Evolutionary conservation across 2,329 filamentous ascomycete species (phyloP).

Genomic region (Aureobasidium pullulans): DNA sequence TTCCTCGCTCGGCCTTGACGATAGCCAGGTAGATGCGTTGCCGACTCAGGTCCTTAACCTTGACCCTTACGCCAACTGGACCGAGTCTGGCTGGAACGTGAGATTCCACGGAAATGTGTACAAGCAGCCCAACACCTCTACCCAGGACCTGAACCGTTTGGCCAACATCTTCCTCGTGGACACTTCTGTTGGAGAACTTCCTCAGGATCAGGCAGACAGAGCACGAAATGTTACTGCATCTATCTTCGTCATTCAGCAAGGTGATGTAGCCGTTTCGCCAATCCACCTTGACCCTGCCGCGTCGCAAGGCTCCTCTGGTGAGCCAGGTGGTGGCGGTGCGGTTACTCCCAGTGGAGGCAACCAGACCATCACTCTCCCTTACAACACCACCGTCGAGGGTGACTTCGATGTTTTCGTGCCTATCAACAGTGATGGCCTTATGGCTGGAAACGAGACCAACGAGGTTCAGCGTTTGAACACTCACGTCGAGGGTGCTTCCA

Average conservation of each 20-base stretch:
- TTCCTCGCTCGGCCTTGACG: constrained; percentile 53
- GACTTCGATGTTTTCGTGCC: constrained; percentile 67
- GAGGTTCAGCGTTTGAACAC: constrained; percentile 62
- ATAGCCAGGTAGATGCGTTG: constrained; percentile 51
- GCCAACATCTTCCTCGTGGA: constrained; percentile 65
- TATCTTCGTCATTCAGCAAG: constrained; percentile 71
- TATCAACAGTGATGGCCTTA: constrained; percentile 53
- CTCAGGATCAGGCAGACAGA: constrained; percentile 53
- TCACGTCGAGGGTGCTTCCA: constrained; percentile 54
- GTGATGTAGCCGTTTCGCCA: constrained; percentile 50
- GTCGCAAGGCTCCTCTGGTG: constrained; percentile 46
- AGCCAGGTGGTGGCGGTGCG: constrained; percentile 42
- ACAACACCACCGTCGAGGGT: constrained; percentile 58
- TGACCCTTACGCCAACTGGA: constrained; percentile 65
- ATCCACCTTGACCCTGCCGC: constrained; percentile 55
- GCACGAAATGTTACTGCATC: constrained; percentile 65
- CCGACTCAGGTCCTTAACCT: constrained; percentile 67
- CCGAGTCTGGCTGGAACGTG: constrained; percentile 67
- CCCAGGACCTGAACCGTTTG: constrained; percentile 58
- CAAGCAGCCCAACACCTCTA: constrained; percentile 63
- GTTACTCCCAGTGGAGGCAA: constrained; percentile 50
- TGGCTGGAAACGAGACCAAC: constrained; percentile 57
- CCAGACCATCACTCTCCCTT: constrained; percentile 58
- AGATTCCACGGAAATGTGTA: constrained; percentile 75
- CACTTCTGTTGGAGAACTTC: constrained; percentile 53